A percentile compares a stretch with the other conserved stretches of the same genome.
Conservation (phyloP, 1,139 yeast species). For the Fermentozyma sake region DNA sequence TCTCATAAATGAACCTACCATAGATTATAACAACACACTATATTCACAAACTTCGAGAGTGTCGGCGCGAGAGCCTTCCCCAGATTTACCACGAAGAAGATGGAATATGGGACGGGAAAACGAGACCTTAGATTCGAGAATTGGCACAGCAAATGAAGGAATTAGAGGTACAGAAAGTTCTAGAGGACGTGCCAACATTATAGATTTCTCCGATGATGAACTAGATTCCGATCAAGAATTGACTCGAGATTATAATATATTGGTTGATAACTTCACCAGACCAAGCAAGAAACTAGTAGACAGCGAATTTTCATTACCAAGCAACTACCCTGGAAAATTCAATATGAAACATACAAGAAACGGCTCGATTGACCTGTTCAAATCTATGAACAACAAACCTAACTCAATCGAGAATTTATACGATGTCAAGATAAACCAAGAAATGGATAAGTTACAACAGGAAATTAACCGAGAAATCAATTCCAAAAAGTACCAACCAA, state of each 20-base stretch:
- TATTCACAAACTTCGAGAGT: conserved; percentile 3
- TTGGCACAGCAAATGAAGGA: too few relatives aligned
- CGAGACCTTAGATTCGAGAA: too few relatives aligned
- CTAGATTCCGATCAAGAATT: conserved; percentile 11
- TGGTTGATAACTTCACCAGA: conserved; percentile 9
- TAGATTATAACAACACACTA: conserved; percentile 31
- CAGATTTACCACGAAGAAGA: neutral
- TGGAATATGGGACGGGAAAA: too few relatives aligned
- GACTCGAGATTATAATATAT: conserved; percentile 7
- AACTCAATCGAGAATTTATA: neutral
- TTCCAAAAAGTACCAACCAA: conserved; percentile 1
- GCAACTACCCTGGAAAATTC: conserved; percentile 20
- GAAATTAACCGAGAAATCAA: neutral
- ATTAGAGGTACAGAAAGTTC: too few relatives aligned
- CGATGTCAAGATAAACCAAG: neutral
- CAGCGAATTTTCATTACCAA: conserved; percentile 11
- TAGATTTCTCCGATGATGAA: conserved; percentile 25
- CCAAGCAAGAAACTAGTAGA: conserved; percentile 5
- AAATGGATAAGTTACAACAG: conserved; percentile 1
- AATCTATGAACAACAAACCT: neutral
- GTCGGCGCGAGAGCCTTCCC: neutral
- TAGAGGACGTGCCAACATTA: conserved; percentile 4
- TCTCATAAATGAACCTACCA: conserved; percentile 33
- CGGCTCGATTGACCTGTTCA: too few relatives aligned
- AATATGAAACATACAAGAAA: conserved; percentile 1